Conservation (phyloP, 2,329 filamentous ascomycete species). For the Talaromyces sp. region DNA sequence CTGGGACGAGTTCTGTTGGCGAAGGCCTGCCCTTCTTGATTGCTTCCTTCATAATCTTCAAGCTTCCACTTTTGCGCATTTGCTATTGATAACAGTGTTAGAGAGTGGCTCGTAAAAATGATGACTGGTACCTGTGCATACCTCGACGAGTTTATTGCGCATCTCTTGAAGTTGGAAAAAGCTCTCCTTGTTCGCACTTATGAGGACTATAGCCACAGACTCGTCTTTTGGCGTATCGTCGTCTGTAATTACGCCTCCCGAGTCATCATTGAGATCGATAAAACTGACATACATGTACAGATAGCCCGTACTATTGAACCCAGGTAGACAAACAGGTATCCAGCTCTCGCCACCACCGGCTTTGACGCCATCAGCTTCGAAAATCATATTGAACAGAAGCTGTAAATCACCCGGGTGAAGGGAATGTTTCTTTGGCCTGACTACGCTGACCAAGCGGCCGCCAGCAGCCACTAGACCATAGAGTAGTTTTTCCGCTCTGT, state of each 20-base stretch:
- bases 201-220: slow-evolving; percentile 83
- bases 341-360: slow-evolving; percentile 94
- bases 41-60: slow-evolving; percentile 71
- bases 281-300: slow-evolving; percentile 99
- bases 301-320: slow-evolving; percentile 95
- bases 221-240: slow-evolving; percentile 57
- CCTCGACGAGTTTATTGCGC: slow-evolving; percentile 60
- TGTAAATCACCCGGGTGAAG: slow-evolving; percentile 93
- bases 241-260: slow-evolving; percentile 40
- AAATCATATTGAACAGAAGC: slow-evolving; percentile 98
- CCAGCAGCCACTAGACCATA: slow-evolving; percentile 94
- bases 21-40: slow-evolving; percentile 68
- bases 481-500: slow-evolving; percentile 72
- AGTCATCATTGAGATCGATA: slow-evolving; percentile 62
- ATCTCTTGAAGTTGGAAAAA: slow-evolving; percentile 85
- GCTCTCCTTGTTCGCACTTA: slow-evolving; percentile 87
- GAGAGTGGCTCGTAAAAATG: not conserved
- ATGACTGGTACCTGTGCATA: slow-evolving; percentile 33
- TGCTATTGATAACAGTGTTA: slow-evolving; percentile 47
- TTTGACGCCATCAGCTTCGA: slow-evolving; percentile 88
- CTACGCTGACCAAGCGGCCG: slow-evolving; percentile 88
- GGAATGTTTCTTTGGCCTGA: slow-evolving; percentile 90
- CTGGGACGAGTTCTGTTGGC: slow-evolving; percentile 73
- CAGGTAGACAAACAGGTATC: slow-evolving; percentile 92
- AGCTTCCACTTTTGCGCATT: slow-evolving; percentile 71